phyloP scores from a whole-genome alignment of 306 rosid genomes.

The Vigna angularis region DNA sequence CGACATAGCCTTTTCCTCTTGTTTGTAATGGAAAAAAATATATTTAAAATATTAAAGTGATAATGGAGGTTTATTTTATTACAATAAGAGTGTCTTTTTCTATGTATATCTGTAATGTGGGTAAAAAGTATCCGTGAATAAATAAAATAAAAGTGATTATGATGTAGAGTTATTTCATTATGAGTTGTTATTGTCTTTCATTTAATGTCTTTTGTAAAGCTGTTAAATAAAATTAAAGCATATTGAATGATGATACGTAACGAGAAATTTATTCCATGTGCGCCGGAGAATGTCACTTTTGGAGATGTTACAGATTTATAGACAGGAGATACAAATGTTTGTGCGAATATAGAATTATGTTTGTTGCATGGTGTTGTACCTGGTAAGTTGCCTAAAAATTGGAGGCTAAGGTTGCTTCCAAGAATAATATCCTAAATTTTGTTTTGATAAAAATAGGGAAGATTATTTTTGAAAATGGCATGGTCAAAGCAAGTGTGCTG shows the following conservation, averaged over 20 bases:
- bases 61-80: no score
- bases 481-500: constrained; percentile 23
- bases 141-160: no score
- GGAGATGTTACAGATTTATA: background rate
- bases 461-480: no score
- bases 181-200: background rate
- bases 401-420: constrained; percentile 24
- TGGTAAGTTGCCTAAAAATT: background rate
- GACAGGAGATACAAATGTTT: background rate
- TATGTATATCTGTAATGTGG: background rate
- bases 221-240: background rate
- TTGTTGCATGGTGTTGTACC: background rate
- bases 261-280: background rate
- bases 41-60: no score
- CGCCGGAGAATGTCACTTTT: background rate
- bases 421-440: background rate
- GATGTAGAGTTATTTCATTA: no score
- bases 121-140: no score
- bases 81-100: background rate
- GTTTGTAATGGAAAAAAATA: no score
- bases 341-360: background rate
- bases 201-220: background rate
- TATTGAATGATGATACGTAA: background rate
- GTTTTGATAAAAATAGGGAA: background rate
- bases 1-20: no score